Evolutionary conservation across 2,329 filamentous ascomycete genomes (phyloP), one percentile per base, ranked within the genome.

Genomic region (Phyllosticta ampelicida): DNA sequence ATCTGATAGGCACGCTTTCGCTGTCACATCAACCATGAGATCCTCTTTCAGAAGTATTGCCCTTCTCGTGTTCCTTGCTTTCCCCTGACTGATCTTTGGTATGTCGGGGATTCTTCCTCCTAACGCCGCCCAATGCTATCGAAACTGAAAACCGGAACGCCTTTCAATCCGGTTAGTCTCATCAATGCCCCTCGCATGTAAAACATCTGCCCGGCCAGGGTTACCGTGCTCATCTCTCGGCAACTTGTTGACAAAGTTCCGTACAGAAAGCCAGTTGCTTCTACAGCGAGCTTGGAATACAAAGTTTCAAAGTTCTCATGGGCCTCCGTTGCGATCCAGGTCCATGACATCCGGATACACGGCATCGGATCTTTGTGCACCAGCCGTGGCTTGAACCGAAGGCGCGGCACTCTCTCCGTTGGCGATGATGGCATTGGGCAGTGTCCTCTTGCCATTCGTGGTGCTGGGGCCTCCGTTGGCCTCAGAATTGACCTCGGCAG

Each of bases 371-470:
- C 50, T 51, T 29, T 53, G 55, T 6, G 52, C 57, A 6, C 48
- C 49, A 10, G 53, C 48, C 20, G 53, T 49, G 13, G 53, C 49
- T 18, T 59, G 57, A 29, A 29, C 53, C 9, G 54, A 51, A n/a
- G 18, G 6, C 1, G 54, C 30, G 3, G 30, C 26, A 4, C 5
- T 48, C 8, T 19, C 36, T n/a, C 55, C 55, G 10, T 54, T 51
- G 20, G 26, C 50, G 2, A 28, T 21, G 18, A 52, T 13, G 8
- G 36, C 21, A 49, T 51, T 16, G 19, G 49, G 53, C 18, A 51
- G 19, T 16, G 58, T 54, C 1, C 48, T 48, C 44, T 61, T 53
- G 5, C 60, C 60, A 29, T 61, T 61, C 5, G 52, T 5, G 13
- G 23, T 29, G 2, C 51, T 48, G 8, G 23, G 23, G 8, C 23